Conservation (phyloP, 257 asterid genomes). For the Ilex asprella region DNA sequence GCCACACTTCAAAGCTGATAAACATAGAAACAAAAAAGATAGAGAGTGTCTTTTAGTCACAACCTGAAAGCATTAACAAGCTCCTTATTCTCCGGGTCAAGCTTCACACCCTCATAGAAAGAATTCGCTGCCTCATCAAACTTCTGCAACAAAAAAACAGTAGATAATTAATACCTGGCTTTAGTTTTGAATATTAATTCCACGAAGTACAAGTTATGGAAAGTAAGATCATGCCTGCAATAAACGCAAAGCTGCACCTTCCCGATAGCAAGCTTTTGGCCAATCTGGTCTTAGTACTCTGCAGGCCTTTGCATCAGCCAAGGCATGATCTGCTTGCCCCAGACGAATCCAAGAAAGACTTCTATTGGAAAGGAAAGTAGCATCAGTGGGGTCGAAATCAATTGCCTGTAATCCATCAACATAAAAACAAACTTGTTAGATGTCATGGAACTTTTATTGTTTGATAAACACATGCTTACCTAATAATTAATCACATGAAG, state of each 20-base stretch:
- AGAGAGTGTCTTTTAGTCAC: neutral
- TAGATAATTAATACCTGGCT: neutral
- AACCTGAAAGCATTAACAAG: constrained; percentile 94
- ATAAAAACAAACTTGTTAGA: neutral
- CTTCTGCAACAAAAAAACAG: constrained; percentile 36
- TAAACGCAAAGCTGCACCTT: constrained; percentile 86
- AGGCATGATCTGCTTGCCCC: constrained; percentile 88
- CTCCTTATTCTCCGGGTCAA: constrained; percentile 80
- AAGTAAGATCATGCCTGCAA: constrained; percentile 42
- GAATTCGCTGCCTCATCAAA: constrained; percentile 94
- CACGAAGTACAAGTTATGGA: constrained; percentile 5
- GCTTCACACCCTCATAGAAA: constrained; percentile 84
- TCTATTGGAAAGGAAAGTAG: constrained; percentile 76
- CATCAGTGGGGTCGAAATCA: constrained; percentile 83
- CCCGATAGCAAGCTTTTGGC: constrained; percentile 94
- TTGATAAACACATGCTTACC: too few species aligned
- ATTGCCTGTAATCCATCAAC: constrained; percentile 58
- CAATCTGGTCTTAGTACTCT: constrained; percentile 88
- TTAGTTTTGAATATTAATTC: neutral
- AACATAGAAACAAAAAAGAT: neutral
- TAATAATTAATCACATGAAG: too few species aligned
- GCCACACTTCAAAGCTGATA: too few species aligned
- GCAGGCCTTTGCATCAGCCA: constrained; percentile 78
- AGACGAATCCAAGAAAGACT: constrained; percentile 86
- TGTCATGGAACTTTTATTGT: too few species aligned